Base-by-base conservation (phyloP, 495 filamentous ascomycete genomes). In the Parathielavia hyrcaniae region DNA sequence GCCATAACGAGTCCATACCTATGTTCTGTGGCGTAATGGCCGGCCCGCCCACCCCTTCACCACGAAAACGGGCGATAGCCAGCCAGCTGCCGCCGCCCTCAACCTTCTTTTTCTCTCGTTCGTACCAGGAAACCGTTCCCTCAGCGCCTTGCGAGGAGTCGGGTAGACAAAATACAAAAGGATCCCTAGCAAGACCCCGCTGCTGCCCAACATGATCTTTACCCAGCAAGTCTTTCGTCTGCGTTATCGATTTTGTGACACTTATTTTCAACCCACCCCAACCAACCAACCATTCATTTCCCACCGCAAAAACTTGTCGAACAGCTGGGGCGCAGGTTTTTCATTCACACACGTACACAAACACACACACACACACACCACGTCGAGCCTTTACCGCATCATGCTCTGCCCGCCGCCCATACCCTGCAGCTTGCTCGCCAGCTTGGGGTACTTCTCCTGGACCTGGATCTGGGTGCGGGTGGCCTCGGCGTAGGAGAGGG, bases 401-500 rank as follows among this genome's bases (percentile, higher is more conserved):
- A 69, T 67, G n/a, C 67, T 66, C 35, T 64, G 39, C n/a, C n/a
- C n/a, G 34, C 58, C 67, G 30, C 57, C 67, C 84, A 95, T 90
- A 45, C 85, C 81, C 57, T 88, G 85, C 54, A 98, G 81, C 65
- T 88, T 86, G 53, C 78, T 85, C 13, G 90, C 90, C 32, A 98
- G 83, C 71, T 95, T 85, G n/a, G 93, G 93, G 67, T 98, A 97
- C 73, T 96, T 95, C 76, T 97, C 89, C 75, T 97, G 91, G 16
- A 98, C 93, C 77, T 97, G 88, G 40, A 99, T 80, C 75, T 99
- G 93, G 55, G 95, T 97, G 59, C 95, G 80, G 48, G 93, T 97
- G 20, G 95, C 93, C 73, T 99, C 93, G 14, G 93, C 93, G 71
- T 99, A 99, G 14, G 89, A 95, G 34, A 99, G 81, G 12, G 93